phyloP scores from a whole-genome alignment of 1,284 basidiomycete species.

The Coniferiporia sulphurascens region DNA sequence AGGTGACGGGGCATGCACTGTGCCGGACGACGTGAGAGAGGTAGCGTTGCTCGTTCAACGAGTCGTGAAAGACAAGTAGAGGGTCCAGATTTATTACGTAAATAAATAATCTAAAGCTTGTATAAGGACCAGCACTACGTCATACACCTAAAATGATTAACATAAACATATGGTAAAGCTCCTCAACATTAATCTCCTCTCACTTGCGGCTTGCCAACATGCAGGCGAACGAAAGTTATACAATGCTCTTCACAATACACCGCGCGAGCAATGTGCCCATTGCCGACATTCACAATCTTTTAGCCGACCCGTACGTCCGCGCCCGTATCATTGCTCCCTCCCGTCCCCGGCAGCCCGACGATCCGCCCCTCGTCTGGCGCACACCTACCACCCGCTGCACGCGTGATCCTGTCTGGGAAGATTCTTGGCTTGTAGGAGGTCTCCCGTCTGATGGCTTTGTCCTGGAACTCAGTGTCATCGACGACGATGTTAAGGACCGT shows the following conservation, averaged over 20 bases:
- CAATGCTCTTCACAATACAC: constrained; percentile 38
- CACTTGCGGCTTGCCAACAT: no score
- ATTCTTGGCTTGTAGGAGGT: constrained; percentile 39
- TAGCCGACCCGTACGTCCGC: constrained; percentile 39
- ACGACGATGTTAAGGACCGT: constrained; percentile 39
- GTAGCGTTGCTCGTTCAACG: constrained; percentile 31
- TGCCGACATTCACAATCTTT: constrained; percentile 32
- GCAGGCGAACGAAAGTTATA: constrained; percentile 26
- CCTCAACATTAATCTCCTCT: no score
- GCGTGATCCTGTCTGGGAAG: constrained; percentile 36
- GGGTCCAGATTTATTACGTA: background rate
- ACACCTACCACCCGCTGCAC: constrained; percentile 34
- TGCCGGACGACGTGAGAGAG: constrained; percentile 35
- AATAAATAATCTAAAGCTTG: background rate
- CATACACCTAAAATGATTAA: background rate
- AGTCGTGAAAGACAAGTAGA: constrained; percentile 16
- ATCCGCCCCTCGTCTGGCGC: constrained; percentile 35
- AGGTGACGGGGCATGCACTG: constrained; percentile 25
- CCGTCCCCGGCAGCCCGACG: constrained; percentile 23
- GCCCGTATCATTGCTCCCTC: constrained; percentile 27
- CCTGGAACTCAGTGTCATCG: constrained; percentile 33
- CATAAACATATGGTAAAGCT: no score
- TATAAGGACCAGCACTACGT: background rate
- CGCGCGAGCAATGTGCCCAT: constrained; percentile 36
- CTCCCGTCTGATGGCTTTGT: constrained; percentile 35